Evolutionary conservation across 495 filamentous ascomycete species (phyloP), one percentile per base, ranked within the genome.

Genomic region (Beverwykella pulmonaria): DNA sequence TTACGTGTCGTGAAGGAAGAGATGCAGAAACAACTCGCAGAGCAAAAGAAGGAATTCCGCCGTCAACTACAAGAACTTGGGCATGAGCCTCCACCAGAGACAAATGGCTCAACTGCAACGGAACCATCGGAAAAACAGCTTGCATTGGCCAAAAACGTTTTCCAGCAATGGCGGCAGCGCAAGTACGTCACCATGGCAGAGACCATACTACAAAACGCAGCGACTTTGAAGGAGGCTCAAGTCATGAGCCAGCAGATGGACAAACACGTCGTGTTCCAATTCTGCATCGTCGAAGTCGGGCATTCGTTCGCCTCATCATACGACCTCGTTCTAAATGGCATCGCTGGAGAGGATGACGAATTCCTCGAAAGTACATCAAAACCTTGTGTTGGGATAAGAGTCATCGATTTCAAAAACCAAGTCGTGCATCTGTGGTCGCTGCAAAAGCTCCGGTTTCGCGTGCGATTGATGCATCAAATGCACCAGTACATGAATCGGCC

Each of bases 181-280:
- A 92, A 88, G 69, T 97, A 95, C 68, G 90, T 98, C 53, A 87
- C 87, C 57, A 96, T 99, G 90, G 92, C 93, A n/a, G 94, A 97
- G 75, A 87, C 88, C 15, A 86, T 98, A 29, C 76, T 98, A 25
- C 91, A 95, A 69, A 86, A 95, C 76, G 93, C 93, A 8, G 86
- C 90, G 14, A 86, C 86, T 36, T 77, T 98, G 44, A 98, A 98
- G 76, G 94, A 98, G 75, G 95, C 93, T 3, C 94, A 98, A 74
- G 87, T 98, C 53, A 93, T 98, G 90, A 97, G 95, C 78, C 92
- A 96, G 63, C 92, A 92, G 66, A 90, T 98, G 83, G 92, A 94
- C 70, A 94, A 97, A 78, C 87, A 87, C 67, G 89, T 97, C 17
- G 90, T 93, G 34, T 98, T 98, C 77, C 94, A 98, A 77, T 98